phyloP scores from a whole-genome alignment of 176 grass and related monocot genomes.

The Zizania latifolia region DNA sequence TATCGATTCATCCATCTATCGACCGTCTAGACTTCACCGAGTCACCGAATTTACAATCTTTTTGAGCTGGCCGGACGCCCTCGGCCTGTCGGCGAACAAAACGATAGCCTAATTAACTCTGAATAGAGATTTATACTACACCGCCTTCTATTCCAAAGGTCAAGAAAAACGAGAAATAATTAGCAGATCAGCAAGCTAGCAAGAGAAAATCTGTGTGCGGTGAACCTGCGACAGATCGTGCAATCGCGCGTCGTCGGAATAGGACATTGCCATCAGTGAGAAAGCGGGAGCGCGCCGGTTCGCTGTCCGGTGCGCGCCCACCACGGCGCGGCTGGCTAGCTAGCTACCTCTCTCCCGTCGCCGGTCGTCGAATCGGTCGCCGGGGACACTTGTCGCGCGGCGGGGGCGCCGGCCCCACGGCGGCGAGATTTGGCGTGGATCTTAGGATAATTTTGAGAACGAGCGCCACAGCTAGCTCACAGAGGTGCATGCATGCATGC shows the following conservation, averaged over 20 bases:
- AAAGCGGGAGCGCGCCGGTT: background rate
- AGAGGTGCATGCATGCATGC: background rate
- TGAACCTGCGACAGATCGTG: background rate
- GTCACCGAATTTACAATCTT: no score
- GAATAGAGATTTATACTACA: background rate
- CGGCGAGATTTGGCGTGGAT: conserved; percentile 3
- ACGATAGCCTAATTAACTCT: background rate
- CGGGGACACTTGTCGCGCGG: background rate
- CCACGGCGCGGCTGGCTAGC: background rate
- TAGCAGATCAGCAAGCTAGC: accelerated
- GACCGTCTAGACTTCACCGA: background rate
- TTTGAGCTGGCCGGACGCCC: no score
- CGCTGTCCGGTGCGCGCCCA: background rate
- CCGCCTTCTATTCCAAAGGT: no score
- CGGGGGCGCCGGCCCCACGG: background rate
- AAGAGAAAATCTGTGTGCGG: background rate
- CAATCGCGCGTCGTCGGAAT: background rate
- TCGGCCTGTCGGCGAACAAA: background rate
- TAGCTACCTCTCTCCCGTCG: background rate
- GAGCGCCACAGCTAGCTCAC: background rate
- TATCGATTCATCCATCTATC: background rate
- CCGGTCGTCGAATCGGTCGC: background rate
- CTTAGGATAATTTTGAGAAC: background rate
- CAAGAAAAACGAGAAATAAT: background rate
- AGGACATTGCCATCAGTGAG: conserved; percentile 19